phyloP scores from a whole-genome alignment of 2,329 filamentous ascomycete genomes.

The Stagonosporopsis vannaccii region DNA sequence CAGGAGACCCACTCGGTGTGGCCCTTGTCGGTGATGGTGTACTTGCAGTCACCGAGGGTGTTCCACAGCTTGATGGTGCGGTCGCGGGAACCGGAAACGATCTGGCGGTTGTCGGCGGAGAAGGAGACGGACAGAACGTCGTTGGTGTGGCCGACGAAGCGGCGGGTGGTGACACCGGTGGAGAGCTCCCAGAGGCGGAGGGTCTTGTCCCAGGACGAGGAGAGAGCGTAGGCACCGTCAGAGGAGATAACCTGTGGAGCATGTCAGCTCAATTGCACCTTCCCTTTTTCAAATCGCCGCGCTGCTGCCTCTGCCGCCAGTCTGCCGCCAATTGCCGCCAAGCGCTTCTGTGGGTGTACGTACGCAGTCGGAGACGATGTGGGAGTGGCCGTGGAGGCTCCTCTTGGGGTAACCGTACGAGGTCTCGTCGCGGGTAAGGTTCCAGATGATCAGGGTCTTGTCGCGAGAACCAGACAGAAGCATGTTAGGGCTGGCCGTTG shows the following conservation, averaged over 20 bases:
- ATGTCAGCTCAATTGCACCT: constrained; percentile 41
- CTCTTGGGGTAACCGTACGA: constrained; percentile 99
- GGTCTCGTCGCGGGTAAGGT: constrained; percentile 97
- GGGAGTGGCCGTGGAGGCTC: constrained; percentile 97
- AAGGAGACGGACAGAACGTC: constrained; percentile 99
- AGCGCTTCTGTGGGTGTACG: constrained; percentile 53
- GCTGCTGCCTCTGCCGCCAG: constrained; percentile 1
- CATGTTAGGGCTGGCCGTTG: constrained; percentile 85
- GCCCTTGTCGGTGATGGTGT: constrained; percentile 99
- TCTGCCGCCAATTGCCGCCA: constrained; percentile 32
- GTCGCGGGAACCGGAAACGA: constrained; percentile 98
- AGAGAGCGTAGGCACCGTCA: constrained; percentile 98
- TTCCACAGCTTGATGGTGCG: constrained; percentile 99
- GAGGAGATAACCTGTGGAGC: constrained; percentile 89
- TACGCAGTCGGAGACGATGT: constrained; percentile 99
- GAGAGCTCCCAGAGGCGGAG: constrained; percentile 99
- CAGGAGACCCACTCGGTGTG: constrained; percentile 99
- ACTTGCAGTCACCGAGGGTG: constrained; percentile 99
- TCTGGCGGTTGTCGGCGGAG: constrained; percentile 99
- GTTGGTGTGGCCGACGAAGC: constrained; percentile 99
- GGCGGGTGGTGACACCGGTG: constrained; percentile 94
- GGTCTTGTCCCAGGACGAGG: constrained; percentile 99
- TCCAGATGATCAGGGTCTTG: constrained; percentile 99
- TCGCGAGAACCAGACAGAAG: constrained; percentile 96
- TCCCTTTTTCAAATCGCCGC: constrained; percentile 22